These are phyloP conservation scores for Akanthomyces uredinophilus DNA, from an alignment of 2,329 filamentous ascomycete genomes.

Conservation along the genomic window DNA sequence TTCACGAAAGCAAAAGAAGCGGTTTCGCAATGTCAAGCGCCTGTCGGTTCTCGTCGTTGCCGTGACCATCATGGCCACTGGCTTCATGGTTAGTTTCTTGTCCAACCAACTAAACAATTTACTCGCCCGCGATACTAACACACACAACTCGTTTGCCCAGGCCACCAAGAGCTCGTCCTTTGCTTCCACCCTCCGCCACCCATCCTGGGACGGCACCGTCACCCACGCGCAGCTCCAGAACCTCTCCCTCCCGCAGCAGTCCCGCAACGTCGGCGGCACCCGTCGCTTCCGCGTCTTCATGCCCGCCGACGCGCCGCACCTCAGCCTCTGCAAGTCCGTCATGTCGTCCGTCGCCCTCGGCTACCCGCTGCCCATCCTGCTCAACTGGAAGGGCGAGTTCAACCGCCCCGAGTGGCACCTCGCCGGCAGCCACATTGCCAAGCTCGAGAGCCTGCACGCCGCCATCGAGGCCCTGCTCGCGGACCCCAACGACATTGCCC, in stretches of 20 bases:
- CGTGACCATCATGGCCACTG: conserved; percentile 13
- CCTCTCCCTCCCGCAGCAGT: conserved; percentile 6
- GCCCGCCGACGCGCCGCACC: conserved; percentile 31
- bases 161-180: conserved; percentile 3
- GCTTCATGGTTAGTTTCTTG: conserved; percentile 1
- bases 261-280: conserved; percentile 9
- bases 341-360: conserved; percentile 34
- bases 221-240: conserved; percentile 8
- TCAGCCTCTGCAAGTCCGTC: conserved; percentile 35
- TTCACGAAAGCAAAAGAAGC: conserved; percentile 10
- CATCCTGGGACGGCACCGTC: conserved; percentile 11
- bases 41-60: conserved; percentile 9
- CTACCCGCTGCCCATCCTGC: conserved; percentile 31
- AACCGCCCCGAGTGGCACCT: conserved; percentile 34
- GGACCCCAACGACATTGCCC: conserved; percentile 14
- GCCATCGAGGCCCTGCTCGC: conserved; percentile 26
- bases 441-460: conserved; percentile 30
- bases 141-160: not conserved
- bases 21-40: conserved; percentile 11
- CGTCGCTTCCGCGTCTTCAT: conserved; percentile 33
- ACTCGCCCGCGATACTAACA: not conserved
- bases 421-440: conserved; percentile 34
- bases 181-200: not conserved
- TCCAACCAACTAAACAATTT: too few species aligned
- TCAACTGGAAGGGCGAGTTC: conserved; percentile 36